phyloP scores from a whole-genome alignment of 768 basidiomycete species.

The Ramaria sp. region DNA sequence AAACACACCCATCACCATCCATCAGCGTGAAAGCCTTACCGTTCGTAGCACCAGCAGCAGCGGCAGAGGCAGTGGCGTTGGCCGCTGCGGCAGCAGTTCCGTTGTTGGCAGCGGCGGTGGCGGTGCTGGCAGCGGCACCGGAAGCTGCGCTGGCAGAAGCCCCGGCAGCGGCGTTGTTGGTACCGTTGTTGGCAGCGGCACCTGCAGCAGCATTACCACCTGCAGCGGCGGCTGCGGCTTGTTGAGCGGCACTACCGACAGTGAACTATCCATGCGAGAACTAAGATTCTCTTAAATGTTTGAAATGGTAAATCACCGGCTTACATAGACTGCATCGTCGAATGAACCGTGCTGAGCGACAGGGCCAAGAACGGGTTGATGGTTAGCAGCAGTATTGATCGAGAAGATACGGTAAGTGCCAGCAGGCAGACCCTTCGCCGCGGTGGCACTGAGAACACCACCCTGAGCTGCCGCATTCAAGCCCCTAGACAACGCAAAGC shows the following conservation, averaged over 20 bases:
- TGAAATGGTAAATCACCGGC: slow-evolving; percentile 15
- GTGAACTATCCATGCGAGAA: slow-evolving; percentile 22
- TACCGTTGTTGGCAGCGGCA: not conserved
- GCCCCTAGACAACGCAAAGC: slow-evolving; percentile 19
- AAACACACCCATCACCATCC: not conserved
- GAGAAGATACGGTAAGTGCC: slow-evolving; percentile 50
- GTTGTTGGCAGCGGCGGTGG: not conserved
- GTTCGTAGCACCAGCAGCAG: not conserved
- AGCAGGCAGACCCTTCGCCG: slow-evolving; percentile 44
- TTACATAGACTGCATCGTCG: slow-evolving; percentile 51
- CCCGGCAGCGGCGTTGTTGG: not conserved
- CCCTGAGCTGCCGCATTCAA: slow-evolving; percentile 31
- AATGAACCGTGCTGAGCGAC: slow-evolving; percentile 51
- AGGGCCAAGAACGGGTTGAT: slow-evolving; percentile 46
- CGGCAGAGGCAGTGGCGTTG: no score
- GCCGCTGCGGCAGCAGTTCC: not conserved
- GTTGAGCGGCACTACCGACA: slow-evolving; percentile 16
- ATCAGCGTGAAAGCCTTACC: not conserved
- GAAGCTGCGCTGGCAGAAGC: not conserved
- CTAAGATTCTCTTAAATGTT: slow-evolving; percentile 1
- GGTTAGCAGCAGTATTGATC: slow-evolving; percentile 47
- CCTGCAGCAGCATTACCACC: slow-evolving; percentile 10
- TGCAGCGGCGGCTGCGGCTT: slow-evolving; percentile 7
- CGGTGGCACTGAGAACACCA: slow-evolving; percentile 39
- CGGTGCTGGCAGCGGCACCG: not conserved